Evolutionary conservation across 805 yeast genomes (phyloP), one percentile per base, ranked within the genome.

Genomic region (Wickerhamomyces ciferrii): DNA sequence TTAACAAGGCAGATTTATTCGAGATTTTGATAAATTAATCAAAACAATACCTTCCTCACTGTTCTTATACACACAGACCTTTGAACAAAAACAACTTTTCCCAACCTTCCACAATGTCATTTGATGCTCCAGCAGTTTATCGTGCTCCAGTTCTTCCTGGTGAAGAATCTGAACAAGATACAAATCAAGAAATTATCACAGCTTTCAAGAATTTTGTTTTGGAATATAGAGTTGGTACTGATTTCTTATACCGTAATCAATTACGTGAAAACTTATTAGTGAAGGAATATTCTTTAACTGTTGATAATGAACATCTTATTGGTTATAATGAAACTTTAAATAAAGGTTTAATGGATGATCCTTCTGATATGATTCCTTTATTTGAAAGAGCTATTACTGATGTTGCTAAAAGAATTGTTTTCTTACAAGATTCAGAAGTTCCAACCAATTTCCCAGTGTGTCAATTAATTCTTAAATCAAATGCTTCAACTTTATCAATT

Each of bases 81-180:
- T n/a, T n/a, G n/a, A n/a, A n/a, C n/a, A n/a, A n/a, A n/a, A n/a
- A n/a, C n/a, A n/a, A n/a, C n/a, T n/a, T 6, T 24, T 10, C 27
- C 10, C 27, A 32, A 11, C 21, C 15, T 13, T 18, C 21, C 5
- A 34, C 21, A 32, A 59, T 59, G 61, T 57, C 61, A 17, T 57
- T 52, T 36, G 62, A 60, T 37, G 54, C 60, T 38, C 78, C 87
- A 17, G 91, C 82, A 46, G 71, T 78, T 3, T 86, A 76, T 59
- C 74, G 84, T 42, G 91, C 97, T 4, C 83, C 84, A 19, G 97
- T 89, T 35, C 76, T 89, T 46, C 92, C 94, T n/a, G 92, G 94
- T 17, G 91, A 85, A 52, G 80, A 84, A 20, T 72, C 81, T 2
- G 75, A 76, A 19, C 86, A 81, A 51, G 83, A 76, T 53, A 74